phyloP scores from a whole-genome alignment of 257 asterid species.

The Solanum megistacrolobum region DNA sequence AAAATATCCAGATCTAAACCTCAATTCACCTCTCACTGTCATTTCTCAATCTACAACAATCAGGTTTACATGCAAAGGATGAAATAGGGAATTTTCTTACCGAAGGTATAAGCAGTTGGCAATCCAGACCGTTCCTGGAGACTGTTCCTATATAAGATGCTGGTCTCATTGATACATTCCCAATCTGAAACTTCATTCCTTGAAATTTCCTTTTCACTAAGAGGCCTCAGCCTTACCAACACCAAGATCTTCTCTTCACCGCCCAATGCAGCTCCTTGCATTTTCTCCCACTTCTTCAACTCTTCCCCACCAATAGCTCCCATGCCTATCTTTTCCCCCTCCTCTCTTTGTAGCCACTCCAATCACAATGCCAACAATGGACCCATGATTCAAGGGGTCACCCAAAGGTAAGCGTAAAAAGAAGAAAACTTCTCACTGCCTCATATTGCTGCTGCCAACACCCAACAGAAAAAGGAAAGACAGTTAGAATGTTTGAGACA shows the following conservation, averaged over 20 bases:
- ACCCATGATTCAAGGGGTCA: background rate
- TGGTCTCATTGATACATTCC: slow-evolving; percentile 94
- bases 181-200: slow-evolving; percentile 86
- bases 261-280: slow-evolving; percentile 48
- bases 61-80: background rate
- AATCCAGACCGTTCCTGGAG: slow-evolving; percentile 96
- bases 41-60: background rate
- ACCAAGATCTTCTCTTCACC: slow-evolving; percentile 85
- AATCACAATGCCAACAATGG: background rate
- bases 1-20: slow-evolving; percentile 5
- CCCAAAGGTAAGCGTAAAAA: background rate
- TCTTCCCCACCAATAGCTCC: slow-evolving; percentile 88
- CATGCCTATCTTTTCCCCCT: slow-evolving; percentile 36
- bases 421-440: slow-evolving; percentile 1
- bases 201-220: slow-evolving; percentile 81
- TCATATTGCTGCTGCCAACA: background rate
- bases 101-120: slow-evolving; percentile 84
- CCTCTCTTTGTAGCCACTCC: slow-evolving; percentile 6
- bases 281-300: slow-evolving; percentile 67
- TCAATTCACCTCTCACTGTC: background rate
- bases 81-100: slow-evolving; percentile 27
- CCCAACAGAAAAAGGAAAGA: background rate
- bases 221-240: slow-evolving; percentile 90
- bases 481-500: background rate
- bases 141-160: slow-evolving; percentile 91